These are phyloP conservation scores for Breviolum minutum DNA, from an alignment of 73 alveolate genomes.

Conservation along the genomic window DNA sequence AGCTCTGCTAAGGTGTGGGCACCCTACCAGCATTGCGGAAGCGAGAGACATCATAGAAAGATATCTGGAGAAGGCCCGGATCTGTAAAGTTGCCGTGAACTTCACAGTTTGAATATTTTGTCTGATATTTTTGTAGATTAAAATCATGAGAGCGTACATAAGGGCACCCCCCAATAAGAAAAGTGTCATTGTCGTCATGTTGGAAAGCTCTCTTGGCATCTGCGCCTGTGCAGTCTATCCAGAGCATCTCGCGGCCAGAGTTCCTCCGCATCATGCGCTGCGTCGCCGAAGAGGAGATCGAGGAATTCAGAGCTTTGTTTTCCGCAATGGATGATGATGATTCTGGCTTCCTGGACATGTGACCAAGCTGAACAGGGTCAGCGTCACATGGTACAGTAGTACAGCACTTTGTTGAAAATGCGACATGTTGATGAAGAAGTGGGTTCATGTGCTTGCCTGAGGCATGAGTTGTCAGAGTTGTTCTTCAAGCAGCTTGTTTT, in stretches of 20 bases:
- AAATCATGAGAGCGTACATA: too few relatives aligned
- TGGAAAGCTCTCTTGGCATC: too few relatives aligned
- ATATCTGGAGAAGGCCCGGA: conserved; percentile 65
- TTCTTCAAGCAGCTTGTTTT: conserved; percentile 71
- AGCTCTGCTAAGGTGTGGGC: conserved; percentile 51
- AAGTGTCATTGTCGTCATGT: too few relatives aligned
- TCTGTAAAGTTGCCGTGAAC: neutral
- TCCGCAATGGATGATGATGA: conserved; percentile 89
- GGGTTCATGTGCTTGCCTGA: neutral
- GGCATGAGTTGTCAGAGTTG: conserved; percentile 82
- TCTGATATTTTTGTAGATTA: too few relatives aligned
- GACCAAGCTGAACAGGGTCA: neutral
- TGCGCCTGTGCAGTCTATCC: conserved; percentile 64
- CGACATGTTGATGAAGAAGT: neutral
- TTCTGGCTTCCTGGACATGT: conserved; percentile 82
- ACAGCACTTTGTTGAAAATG: neutral
- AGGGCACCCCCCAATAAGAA: neutral
- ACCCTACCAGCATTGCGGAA: conserved; percentile 87
- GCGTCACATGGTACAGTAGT: neutral
- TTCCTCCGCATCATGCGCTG: conserved; percentile 95
- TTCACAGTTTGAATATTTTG: neutral
- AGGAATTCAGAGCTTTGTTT: conserved; percentile 79
- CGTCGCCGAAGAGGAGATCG: conserved; percentile 93
- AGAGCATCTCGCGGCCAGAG: conserved; percentile 93
- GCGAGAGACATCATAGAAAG: conserved; percentile 78